Evolutionary conservation across 306 rosid genomes (phyloP).

Genomic region (Malus fusca): DNA sequence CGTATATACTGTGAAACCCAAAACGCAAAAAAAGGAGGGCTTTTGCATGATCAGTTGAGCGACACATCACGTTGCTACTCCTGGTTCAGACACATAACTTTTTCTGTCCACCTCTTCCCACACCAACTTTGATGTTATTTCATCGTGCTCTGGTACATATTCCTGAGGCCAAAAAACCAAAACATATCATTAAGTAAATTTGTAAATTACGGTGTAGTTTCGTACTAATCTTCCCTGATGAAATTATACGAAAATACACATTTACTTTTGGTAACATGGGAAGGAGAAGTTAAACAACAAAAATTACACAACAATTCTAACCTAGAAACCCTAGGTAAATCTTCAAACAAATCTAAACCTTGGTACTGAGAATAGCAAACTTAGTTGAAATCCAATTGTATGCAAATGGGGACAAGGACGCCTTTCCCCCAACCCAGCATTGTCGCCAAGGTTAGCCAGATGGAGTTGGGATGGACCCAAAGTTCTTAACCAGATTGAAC

Average conservation of each 20-base stretch:
- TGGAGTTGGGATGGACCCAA: neutral
- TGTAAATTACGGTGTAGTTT: neutral
- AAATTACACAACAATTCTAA: neutral
- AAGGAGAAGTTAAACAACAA: neutral
- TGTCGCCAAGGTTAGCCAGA: neutral
- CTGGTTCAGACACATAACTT: constrained; percentile 60
- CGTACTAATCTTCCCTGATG: neutral
- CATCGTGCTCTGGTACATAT: constrained; percentile 80
- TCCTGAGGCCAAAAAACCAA: constrained; percentile 41
- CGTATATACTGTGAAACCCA: constrained; percentile 48
- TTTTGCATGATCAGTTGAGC: constrained; percentile 1
- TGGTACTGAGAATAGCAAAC: neutral
- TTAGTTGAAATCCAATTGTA: neutral
- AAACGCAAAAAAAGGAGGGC: constrained; percentile 20
- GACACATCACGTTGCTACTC: constrained; percentile 54
- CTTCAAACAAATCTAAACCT: neutral
- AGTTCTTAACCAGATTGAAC: neutral
- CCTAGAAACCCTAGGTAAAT: neutral
- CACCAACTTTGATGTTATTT: constrained; percentile 79
- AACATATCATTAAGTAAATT: neutral
- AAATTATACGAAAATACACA: neutral
- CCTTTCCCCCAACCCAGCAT: neutral
- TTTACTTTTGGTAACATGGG: neutral
- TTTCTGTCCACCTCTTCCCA: constrained; percentile 79
- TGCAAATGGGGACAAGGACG: neutral